phyloP scores from a whole-genome alignment of 176 grass and related monocot species.

The Elymus sibiricus region DNA sequence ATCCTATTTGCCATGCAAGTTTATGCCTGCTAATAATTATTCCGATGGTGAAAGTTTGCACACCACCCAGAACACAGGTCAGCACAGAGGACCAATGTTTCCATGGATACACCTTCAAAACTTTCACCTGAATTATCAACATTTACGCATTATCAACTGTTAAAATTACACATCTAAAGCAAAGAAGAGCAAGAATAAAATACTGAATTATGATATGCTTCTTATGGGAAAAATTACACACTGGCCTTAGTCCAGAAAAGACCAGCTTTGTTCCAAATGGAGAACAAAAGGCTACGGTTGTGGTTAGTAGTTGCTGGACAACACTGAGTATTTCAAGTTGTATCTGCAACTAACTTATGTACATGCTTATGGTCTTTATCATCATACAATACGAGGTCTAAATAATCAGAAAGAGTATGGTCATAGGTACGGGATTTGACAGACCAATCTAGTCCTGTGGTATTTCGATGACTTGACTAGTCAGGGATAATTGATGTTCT shows the following conservation, averaged over 20 bases:
- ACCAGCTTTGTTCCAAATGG: neutral
- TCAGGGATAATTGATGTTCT: neutral
- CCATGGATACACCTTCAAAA: neutral
- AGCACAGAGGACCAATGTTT: conserved; percentile 13
- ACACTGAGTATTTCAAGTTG: neutral
- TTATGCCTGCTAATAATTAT: neutral
- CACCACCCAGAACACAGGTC: neutral
- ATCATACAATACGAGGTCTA: neutral
- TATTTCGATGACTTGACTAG: neutral
- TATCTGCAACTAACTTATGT: neutral
- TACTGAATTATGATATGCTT: neutral
- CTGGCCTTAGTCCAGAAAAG: neutral
- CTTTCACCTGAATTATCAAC: conserved; percentile 6
- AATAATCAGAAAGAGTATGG: neutral
- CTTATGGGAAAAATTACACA: neutral
- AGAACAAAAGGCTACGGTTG: neutral
- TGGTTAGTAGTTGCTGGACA: neutral
- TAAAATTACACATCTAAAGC: neutral
- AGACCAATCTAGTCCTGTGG: neutral
- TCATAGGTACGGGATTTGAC: neutral
- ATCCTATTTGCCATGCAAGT: no score
- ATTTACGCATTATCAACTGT: neutral
- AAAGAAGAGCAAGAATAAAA: neutral
- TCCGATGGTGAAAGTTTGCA: conserved; percentile 1
- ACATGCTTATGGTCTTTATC: neutral